Base-by-base conservation (phyloP, 495 filamentous ascomycete genomes). In the Chaetomidium leptoderma region DNA sequence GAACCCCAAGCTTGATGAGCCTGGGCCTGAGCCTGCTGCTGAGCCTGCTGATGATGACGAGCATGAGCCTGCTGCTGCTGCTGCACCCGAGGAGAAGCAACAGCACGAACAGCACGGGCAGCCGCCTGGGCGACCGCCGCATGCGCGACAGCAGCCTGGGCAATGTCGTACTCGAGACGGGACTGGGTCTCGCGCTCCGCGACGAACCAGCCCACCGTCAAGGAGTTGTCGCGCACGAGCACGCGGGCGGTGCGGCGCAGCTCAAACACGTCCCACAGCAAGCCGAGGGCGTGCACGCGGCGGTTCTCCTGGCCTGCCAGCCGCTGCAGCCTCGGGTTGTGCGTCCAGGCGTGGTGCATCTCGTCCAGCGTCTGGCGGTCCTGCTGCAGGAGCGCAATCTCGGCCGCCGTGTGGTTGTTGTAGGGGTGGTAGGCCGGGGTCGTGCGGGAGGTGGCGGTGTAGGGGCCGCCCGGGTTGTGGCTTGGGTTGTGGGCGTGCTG, bases 221-320 rank as follows among this genome's bases (percentile, higher is more conserved):
- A 45, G 3, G 50, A 24, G 8, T 27, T 16, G 10, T 37, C 47
- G 14, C n/a, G n/a, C n/a, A 43, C 11, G 0, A 13, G 16, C 30
- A 61, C 30, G 8, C 59, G 30, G 16, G 9, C n/a, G n/a, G n/a
- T 6, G 19, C 55, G 27, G 8, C 56, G 60, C 24, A 57, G 39
- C 32, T 49, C 44, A 0, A 45, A 33, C 9, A 65, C 63, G 23
- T 63, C 60, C 63, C 63, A 65, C 26, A 65, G 52, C 32, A 59
- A 30, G 13, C 47, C 30, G 23, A 59, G 6, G 23, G 48, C 57
- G 17, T 40, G 48, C 9, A 48, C 6, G 30, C 33, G 23, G 32
- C 7, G 30, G 30, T 26, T 30, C 10, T 19, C 23, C 17, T 29
- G 21, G 32, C 21, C 39, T 0, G 16, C 19, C 13, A 62, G 17